These are phyloP conservation scores for Xylaria curta DNA, from an alignment of 495 filamentous ascomycete genomes.

Conservation along the genomic window DNA sequence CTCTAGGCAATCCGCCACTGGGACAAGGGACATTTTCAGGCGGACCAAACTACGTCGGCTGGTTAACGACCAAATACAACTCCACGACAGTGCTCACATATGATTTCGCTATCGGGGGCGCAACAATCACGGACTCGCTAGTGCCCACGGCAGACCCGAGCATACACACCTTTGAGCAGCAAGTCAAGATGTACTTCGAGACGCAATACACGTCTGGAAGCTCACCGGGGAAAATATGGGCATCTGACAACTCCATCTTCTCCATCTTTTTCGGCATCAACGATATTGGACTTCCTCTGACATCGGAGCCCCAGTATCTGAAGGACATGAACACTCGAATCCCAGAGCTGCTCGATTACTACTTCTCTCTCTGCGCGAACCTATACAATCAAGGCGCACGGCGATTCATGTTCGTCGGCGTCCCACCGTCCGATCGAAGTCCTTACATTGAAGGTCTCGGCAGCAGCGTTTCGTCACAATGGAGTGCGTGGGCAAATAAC, in stretches of 20 bases:
- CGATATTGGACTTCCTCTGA: not conserved
- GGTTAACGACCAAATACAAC: slow-evolving; percentile 4
- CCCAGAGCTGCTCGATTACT: not conserved
- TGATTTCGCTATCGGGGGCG: not conserved
- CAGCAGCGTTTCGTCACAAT: not conserved
- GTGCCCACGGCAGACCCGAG: not conserved
- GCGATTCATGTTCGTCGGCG: slow-evolving; percentile 4
- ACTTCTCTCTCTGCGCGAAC: not conserved
- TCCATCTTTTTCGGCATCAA: not conserved
- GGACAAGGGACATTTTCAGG: slow-evolving; percentile 3
- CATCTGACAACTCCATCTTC: not conserved
- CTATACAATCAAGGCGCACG: not conserved
- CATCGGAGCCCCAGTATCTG: not conserved
- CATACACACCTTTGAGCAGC: not conserved
- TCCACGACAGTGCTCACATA: slow-evolving; percentile 1
- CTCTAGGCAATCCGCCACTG: not conserved
- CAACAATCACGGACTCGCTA: not conserved
- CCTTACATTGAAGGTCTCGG: not conserved
- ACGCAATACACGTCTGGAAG: not conserved
- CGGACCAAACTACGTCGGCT: slow-evolving; percentile 1
- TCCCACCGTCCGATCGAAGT: not conserved
- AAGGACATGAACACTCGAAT: not conserved
- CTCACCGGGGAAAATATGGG: not conserved
- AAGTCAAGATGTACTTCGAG: not conserved
- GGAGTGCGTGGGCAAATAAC: not conserved